Base-by-base conservation (phyloP, 257 asterid species). In the Capsicum rhomboideum region DNA sequence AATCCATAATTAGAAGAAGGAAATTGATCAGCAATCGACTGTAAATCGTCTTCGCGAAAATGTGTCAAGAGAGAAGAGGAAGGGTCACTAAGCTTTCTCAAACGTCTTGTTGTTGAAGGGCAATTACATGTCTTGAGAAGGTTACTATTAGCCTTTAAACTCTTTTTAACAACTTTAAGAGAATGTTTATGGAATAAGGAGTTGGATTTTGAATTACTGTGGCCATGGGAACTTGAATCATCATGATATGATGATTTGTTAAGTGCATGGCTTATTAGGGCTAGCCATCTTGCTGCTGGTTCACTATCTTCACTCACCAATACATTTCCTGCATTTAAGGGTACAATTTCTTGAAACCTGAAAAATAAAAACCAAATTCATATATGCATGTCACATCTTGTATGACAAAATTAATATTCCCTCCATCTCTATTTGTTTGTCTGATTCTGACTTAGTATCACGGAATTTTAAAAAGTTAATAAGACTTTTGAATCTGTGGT, bases 341-440 rank as follows among this genome's bases (percentile, higher is more conserved):
- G 99, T 1, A 96, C 99, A 4, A 96, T 96, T 85, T 96, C 99
- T 83, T 96, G 99, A 87, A 96, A 96, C 94, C 99, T 96, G 90
- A 23, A 50, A 82, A 56, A 31, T 12, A 10, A 66, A 46, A 17
- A 67, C 6, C 34, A 63, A 2, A 2, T 55, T 42, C 4, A n/a
- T 29, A 10, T 16, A 11, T 9, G 8, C 14, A 29, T 6, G 4
- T 20, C 53, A 10, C n/a, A 37, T 56, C 6, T 40, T 34, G 26
- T 42, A 59, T 8, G 20, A 14, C 3, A 31, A 79, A 6, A 21
- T n/a, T 1, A 63, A 28, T 63, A 63, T 10, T 26, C n/a, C 29
- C 16, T 61, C 68, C 0, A 1, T 61, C 21, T 61, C 18, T 10
- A 61, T 61, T 11, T 61, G 4, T 23, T 23, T 61, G 9, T 59